phyloP scores from a whole-genome alignment of 2,329 filamentous ascomycete species.

The Fusarium odoratissimum region DNA sequence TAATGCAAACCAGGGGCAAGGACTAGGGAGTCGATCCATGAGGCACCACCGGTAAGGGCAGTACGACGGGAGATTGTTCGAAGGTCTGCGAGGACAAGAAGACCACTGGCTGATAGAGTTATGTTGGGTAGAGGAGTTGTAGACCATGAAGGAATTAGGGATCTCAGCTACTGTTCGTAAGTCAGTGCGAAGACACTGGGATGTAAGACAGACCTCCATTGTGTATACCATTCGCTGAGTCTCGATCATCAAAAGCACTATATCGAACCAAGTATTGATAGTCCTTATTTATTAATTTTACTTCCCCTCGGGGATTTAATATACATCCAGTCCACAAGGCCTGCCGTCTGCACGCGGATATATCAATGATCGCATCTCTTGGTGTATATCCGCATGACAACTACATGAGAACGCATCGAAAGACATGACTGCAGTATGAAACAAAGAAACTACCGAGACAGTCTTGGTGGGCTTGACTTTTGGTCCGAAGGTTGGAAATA shows the following conservation, averaged over 20 bases:
- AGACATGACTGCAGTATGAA: background rate
- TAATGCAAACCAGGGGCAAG: constrained; percentile 71
- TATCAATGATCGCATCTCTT: background rate
- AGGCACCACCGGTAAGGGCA: constrained; percentile 65
- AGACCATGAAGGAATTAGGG: constrained; percentile 56
- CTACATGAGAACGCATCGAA: constrained; percentile 13
- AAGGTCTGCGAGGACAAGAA: constrained; percentile 70
- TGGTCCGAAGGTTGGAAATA: accelerated
- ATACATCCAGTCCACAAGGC: background rate
- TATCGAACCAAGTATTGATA: background rate
- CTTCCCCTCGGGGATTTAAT: background rate
- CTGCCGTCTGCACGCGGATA: background rate
- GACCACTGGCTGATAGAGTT: constrained; percentile 62
- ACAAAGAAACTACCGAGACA: background rate
- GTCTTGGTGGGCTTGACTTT: background rate
- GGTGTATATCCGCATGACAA: constrained; percentile 7
- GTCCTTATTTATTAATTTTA: too few species aligned
- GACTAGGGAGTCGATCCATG: constrained; percentile 66
- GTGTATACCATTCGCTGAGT: background rate
- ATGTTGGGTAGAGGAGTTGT: constrained; percentile 59
- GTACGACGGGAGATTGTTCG: constrained; percentile 67
- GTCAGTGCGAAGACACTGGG: background rate
- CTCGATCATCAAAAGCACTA: background rate
- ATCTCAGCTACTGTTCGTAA: constrained; percentile 26
- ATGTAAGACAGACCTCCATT: constrained; percentile 27